Percentiles rank a stretch among this genome's conserved stretches.
Evolutionary conservation across 108 stramenopile species (phyloP).

Genomic region (Nitzschia palea): DNA sequence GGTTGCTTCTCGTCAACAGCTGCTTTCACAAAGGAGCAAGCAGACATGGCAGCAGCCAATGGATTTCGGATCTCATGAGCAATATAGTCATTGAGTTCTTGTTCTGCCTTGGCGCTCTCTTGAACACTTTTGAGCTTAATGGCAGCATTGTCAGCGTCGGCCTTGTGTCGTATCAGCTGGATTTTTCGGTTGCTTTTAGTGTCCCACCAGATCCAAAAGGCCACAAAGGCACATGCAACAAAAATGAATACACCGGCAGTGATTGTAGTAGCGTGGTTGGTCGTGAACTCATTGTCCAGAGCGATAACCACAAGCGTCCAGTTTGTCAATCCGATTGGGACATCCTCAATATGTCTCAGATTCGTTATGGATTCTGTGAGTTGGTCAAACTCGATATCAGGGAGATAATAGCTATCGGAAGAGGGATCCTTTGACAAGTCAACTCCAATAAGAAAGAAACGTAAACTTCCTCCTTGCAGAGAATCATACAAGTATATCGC

Average conservation of each 20-base stretch:
- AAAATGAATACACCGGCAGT: constrained; percentile 28
- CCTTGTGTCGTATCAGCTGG: constrained; percentile 13
- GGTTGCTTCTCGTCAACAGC: constrained; percentile 15
- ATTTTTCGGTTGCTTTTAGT: background rate
- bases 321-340: background rate
- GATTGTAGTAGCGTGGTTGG: constrained; percentile 5
- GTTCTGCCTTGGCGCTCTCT: constrained; percentile 39
- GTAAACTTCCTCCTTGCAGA: background rate
- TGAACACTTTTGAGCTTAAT: constrained; percentile 41
- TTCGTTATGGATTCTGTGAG: background rate
- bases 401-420: background rate
- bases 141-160: constrained; percentile 49
- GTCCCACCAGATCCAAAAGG: constrained; percentile 23
- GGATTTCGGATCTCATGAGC: constrained; percentile 21
- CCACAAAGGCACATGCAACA: constrained; percentile 15
- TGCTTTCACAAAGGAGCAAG: constrained; percentile 38
- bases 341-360: background rate
- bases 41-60: constrained; percentile 60
- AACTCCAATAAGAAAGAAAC: background rate
- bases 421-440: background rate
- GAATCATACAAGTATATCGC: background rate
- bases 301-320: constrained; percentile 14
- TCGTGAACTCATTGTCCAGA: constrained; percentile 15
- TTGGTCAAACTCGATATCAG: background rate
- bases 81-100: constrained; percentile 54